Conservation (phyloP, 345 rosid species). For the Rhodamnia rubescens region DNA sequence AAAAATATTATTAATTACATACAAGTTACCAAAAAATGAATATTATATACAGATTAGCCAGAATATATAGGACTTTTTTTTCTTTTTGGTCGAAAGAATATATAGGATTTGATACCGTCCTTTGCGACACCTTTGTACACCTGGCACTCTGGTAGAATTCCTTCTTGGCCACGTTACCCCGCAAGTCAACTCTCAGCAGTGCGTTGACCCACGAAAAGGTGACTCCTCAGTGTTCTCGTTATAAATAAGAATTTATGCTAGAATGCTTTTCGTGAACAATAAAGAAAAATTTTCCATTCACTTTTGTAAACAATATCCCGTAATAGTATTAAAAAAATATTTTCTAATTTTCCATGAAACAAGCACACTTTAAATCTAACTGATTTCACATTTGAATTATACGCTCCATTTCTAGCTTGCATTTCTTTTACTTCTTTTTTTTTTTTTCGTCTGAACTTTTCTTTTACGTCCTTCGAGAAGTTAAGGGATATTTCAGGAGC, state of each 20-base stretch:
- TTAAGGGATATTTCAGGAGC: background rate
- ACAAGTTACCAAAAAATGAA: background rate
- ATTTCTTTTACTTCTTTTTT: too few species aligned
- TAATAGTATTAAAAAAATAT: too few species aligned
- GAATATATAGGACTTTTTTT: background rate
- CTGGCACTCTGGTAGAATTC: background rate
- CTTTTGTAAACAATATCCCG: too few species aligned
- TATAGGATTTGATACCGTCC: background rate
- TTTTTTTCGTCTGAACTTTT: too few species aligned
- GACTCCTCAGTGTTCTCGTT: accelerated
- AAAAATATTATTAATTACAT: background rate
- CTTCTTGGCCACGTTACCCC: background rate
- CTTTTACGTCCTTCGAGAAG: background rate
- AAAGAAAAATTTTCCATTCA: too few species aligned
- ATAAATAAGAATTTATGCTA: too few species aligned
- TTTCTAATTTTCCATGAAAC: too few species aligned
- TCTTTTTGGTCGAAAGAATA: background rate
- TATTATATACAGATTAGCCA: background rate
- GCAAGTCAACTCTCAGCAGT: background rate
- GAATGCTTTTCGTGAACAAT: too few species aligned
- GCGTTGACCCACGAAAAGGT: background rate
- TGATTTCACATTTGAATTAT: background rate
- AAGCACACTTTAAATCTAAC: accelerated
- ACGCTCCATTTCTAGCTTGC: background rate
- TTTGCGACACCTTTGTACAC: background rate